Percentiles rank a stretch among this genome's conserved stretches.
Conservation (phyloP, 495 filamentous ascomycete species). For the Letharia columbiana region DNA sequence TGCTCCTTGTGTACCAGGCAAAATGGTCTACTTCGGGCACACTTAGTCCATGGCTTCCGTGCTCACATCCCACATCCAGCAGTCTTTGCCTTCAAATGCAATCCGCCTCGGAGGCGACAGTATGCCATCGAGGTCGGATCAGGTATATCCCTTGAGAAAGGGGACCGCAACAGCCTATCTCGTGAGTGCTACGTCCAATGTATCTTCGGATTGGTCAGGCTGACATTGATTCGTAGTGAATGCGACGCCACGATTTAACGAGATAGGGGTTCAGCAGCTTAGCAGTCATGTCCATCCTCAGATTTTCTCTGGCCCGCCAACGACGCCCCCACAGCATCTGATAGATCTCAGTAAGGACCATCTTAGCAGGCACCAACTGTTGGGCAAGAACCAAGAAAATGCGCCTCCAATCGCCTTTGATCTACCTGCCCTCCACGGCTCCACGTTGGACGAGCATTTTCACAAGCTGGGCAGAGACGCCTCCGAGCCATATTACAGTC, state of each 20-base stretch:
- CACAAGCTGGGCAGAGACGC: slow-evolving; percentile 79
- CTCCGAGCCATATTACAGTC: slow-evolving; percentile 74
- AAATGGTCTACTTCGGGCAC: slow-evolving; percentile 4
- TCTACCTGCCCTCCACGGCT: slow-evolving; percentile 68
- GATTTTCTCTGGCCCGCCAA: slow-evolving; percentile 58
- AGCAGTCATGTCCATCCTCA: slow-evolving; percentile 74
- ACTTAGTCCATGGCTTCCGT: background rate
- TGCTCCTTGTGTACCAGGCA: slow-evolving; percentile 7
- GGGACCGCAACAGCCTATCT: slow-evolving; percentile 29
- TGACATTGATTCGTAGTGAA: slow-evolving; percentile 37
- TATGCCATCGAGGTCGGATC: slow-evolving; percentile 29
- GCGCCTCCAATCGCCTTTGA: slow-evolving; percentile 74
- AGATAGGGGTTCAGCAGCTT: slow-evolving; percentile 89
- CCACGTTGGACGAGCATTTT: slow-evolving; percentile 90
- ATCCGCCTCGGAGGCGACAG: slow-evolving; percentile 20
- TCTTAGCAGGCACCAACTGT: slow-evolving; percentile 76
- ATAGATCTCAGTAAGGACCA: slow-evolving; percentile 74
- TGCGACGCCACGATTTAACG: slow-evolving; percentile 65
- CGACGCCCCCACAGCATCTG: slow-evolving; percentile 55
- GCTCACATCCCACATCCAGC: slow-evolving; percentile 19
- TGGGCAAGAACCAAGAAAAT: slow-evolving; percentile 77
- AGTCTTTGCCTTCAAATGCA: slow-evolving; percentile 19
- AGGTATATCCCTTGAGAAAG: slow-evolving; percentile 18
- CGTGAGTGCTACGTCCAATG: slow-evolving; percentile 28
- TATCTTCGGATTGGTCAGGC: background rate